Evolutionary conservation across 495 filamentous ascomycete species (phyloP), one percentile per base, ranked within the genome.

Genomic region (Aspergillus sparsus): DNA sequence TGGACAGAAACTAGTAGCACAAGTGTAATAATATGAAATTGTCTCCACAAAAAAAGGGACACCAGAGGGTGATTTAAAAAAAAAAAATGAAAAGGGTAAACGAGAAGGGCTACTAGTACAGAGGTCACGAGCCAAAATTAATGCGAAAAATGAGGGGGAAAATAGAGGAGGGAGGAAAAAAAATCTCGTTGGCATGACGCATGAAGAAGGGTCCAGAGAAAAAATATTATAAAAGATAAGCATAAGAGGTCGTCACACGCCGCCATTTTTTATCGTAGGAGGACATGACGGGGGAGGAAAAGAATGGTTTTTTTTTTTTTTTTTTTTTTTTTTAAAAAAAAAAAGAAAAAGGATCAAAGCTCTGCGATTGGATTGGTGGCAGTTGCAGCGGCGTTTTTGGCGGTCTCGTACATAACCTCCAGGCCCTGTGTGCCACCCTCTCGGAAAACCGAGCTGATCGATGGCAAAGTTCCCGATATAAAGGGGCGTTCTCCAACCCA

Each of bases 401-500:
- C 72, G 10, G 77, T 74, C 52, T 80, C 76, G 62, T 74, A 78
- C 51, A 79, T 69, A n/a, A 76, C 65, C 8, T 71, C 75, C 11
- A 78, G 57, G 5, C 60, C 66, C 57, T 69, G 68, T 0, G 76
- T 75, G 21, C 71, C 72, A 15, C 49, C 63, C 18, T 77, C 76
- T 0, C 71, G 68, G 36, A 77, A 72, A 2, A 76, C 75, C 0
- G 77, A 75, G 47, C 66, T 75, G 52, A 76, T 68, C 3, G 71
- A 69, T 33, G 72, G 58, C 8, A 80, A 62, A 11, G 68, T 67
- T 16, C 60, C 49, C 13, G 74, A 66, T 53, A 77, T 77, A 61
- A 80, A 75, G n/a, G 76, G 68, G 9, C 76, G 72, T 63, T 93
- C 91, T 52, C 91, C 91, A 58, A 84, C 87, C 66, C 91, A 91